phyloP scores from a whole-genome alignment of 345 rosid genomes.

The Raphanus raphanistrum region DNA sequence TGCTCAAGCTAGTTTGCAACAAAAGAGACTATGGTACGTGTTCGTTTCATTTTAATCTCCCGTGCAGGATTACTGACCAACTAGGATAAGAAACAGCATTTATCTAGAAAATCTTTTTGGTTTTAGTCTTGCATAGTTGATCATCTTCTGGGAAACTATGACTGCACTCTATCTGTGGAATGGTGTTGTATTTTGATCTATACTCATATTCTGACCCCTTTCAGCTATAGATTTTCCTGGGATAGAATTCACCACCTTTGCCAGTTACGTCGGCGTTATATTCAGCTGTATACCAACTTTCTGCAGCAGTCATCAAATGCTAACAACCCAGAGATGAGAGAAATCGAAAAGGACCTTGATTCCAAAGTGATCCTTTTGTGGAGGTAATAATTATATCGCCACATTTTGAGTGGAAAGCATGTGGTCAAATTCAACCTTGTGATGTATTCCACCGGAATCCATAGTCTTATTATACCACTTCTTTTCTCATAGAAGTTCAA shows the following conservation, averaged over 20 bases:
- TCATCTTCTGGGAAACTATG: conserved; percentile 4
- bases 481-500: conserved; percentile 17
- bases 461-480: conserved; percentile 1
- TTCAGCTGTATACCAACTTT: conserved; percentile 75
- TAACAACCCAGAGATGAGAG: conserved; percentile 64
- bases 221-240: conserved; percentile 90
- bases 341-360: conserved; percentile 89
- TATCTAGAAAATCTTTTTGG: conserved; percentile 6
- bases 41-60: conserved; percentile 24
- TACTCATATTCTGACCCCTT: conserved; percentile 27
- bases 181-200: conserved; percentile 33
- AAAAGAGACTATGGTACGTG: conserved; percentile 79
- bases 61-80: conserved; percentile 16
- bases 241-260: conserved; percentile 75
- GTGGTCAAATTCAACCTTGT: conserved; percentile 22
- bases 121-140: conserved; percentile 21
- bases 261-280: conserved; percentile 82
- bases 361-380: conserved; percentile 92
- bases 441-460: conserved; percentile 10
- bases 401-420: conserved; percentile 14
- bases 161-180: not conserved
- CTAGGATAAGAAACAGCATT: conserved; percentile 12
- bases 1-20: conserved; percentile 81
- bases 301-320: conserved; percentile 67
- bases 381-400: conserved; percentile 59